These are phyloP conservation scores for Nicotiana noctiflora DNA, from an alignment of 257 asterid species.

Conservation along the genomic window DNA sequence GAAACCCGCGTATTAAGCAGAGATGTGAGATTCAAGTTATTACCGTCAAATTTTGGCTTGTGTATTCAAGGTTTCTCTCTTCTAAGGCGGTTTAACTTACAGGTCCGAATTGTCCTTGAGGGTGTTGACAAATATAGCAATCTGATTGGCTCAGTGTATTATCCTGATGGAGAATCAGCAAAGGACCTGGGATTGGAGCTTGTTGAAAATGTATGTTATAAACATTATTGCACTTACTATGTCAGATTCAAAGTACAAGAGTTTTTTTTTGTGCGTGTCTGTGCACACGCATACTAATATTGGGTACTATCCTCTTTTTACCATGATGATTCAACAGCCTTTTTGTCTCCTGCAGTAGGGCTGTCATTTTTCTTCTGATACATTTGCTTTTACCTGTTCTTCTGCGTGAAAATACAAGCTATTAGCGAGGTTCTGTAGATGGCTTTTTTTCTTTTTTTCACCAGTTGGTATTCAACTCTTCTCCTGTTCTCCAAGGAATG, in stretches of 20 bases:
- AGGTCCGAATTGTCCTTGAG: slow-evolving; percentile 94
- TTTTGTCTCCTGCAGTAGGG: no score
- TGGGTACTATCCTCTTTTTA: no score
- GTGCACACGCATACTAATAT: not conserved
- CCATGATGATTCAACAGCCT: no score
- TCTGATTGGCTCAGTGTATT: slow-evolving; percentile 77
- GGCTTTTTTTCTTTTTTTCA: no score
- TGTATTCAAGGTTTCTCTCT: not conserved
- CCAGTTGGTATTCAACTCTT: no score
- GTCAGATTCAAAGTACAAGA: no score
- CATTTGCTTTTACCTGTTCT: not conserved
- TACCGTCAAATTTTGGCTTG: not conserved
- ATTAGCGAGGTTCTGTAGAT: no score
- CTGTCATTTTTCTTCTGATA: not conserved
- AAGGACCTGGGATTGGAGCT: slow-evolving; percentile 90
- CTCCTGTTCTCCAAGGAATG: not conserved
- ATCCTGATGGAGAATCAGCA: slow-evolving; percentile 85
- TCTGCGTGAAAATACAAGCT: no score
- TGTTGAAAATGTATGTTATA: slow-evolving; percentile 65
- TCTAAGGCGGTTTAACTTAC: slow-evolving; percentile 20
- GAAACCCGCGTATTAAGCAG: slow-evolving; percentile 87
- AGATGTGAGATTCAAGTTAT: slow-evolving; percentile 51
- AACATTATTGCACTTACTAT: not conserved
- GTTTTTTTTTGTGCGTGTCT: not conserved
- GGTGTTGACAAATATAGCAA: slow-evolving; percentile 93